Evolutionary conservation across 352 stramenopile genomes (phyloP), one percentile per base, ranked within the genome.

Genomic region (Pythium rishiriense): DNA sequence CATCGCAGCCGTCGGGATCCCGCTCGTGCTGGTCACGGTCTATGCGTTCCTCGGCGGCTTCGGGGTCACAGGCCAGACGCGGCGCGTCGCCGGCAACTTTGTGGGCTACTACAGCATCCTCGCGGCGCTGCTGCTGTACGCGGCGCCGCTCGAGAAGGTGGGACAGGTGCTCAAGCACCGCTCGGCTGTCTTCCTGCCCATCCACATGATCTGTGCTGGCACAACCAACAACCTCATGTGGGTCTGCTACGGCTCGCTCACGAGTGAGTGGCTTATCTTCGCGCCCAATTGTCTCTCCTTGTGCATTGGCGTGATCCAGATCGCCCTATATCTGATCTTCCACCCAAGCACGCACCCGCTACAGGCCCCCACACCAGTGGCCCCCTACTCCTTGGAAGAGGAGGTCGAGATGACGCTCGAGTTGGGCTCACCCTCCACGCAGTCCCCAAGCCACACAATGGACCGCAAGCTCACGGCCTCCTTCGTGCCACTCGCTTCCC

Each of bases 81-180:
- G 47, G 10, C 52, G 25, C 58, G 11, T 43, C 46, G 29, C 75
- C 28, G 69, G 63, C 35, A 60, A 70, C 33, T 48, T 82, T 5
- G 48, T 77, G n/a, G 76, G 72, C 1, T 84, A 78, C 51, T 39
- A 79, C 53, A 58, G 64, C 6, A 76, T 84, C 53, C 24, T 76
- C 6, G 69, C 81, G 17, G 75, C 64, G 3, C 24, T 85, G 43
- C 52, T 85, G 47, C 76, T 89, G 9, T 87, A 85, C 69, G 68
- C 68, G 26, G 83, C 77, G 28, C 80, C 80, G 3, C 83, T 88
- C 49, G 72, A 83, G 42, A 85, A 79, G 42, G 71, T 84, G 50
- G 59, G 51, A 15, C 64, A 78, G 19, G 79, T 88, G 31, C 26
- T 85, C 54, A 72, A 70, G 58, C 74, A 74, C 70, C 72, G 73